These are phyloP conservation scores for Petunia hybrid DNA, from an alignment of 305 asterid species.

Conservation along the genomic window DNA sequence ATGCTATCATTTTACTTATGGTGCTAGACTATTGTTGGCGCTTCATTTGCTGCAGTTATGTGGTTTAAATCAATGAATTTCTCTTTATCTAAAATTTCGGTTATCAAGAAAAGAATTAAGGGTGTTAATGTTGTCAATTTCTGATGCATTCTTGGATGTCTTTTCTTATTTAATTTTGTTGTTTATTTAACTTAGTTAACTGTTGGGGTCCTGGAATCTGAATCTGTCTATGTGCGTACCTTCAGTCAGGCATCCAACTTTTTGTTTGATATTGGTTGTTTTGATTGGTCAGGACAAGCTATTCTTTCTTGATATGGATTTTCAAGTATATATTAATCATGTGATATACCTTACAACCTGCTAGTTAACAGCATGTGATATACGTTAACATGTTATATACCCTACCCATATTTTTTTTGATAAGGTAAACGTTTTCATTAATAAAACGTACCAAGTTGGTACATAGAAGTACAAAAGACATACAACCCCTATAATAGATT, in stretches of 20 bases:
- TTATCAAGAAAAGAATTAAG: background rate
- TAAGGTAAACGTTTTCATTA: no score
- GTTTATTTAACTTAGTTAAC: background rate
- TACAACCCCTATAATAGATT: no score
- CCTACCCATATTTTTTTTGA: no score
- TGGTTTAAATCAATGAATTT: background rate
- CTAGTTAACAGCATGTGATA: slow-evolving; percentile 3
- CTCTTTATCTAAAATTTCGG: no score
- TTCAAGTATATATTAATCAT: slow-evolving; percentile 17
- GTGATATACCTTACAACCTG: no score
- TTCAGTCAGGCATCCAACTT: slow-evolving; percentile 5
- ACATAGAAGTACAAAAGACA: no score
- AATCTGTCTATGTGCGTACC: background rate
- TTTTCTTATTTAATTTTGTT: background rate
- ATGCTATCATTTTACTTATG: background rate
- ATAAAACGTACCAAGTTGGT: no score
- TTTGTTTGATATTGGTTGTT: background rate
- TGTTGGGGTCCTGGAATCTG: background rate
- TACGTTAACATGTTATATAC: no score
- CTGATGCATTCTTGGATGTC: background rate
- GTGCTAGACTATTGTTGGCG: background rate
- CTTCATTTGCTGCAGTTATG: background rate
- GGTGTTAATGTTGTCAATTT: background rate
- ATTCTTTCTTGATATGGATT: slow-evolving; percentile 6
- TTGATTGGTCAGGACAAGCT: background rate